Evolutionary conservation across 2,329 filamentous ascomycete genomes (phyloP).

Genomic region (Bipolaris cookei): DNA sequence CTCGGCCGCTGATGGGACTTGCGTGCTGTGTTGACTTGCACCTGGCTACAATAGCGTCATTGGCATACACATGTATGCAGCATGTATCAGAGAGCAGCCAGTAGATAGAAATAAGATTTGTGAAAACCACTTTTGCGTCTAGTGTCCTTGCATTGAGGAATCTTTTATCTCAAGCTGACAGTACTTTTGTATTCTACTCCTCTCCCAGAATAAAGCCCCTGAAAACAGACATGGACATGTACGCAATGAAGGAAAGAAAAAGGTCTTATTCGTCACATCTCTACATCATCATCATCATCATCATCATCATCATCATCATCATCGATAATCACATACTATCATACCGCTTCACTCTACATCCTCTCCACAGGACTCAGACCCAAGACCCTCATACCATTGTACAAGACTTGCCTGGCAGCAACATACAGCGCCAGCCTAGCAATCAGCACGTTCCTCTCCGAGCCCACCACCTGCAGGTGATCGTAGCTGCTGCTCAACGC

Average conservation of each 20-base stretch:
- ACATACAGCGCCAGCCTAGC: slow-evolving; percentile 74
- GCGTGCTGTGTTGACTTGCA: not conserved
- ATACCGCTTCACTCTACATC: slow-evolving; percentile 28
- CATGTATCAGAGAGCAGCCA: not conserved
- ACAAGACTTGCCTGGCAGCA: slow-evolving; percentile 74
- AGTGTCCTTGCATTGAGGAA: too few relatives aligned
- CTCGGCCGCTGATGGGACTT: not conserved
- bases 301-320: not conserved
- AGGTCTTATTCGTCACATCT: not conserved
- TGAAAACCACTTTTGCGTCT: not conserved
- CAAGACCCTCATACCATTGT: slow-evolving; percentile 82
- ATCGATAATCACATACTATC: not conserved
- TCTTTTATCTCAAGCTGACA: not conserved
- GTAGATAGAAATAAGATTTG: not conserved
- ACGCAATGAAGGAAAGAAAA: not conserved
- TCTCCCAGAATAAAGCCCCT: not conserved
- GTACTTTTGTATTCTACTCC: not conserved
- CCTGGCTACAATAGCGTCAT: not conserved
- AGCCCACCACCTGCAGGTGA: slow-evolving; percentile 80
- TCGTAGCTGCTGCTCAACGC: slow-evolving; percentile 81
- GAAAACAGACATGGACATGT: not conserved
- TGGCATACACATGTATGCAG: not conserved
- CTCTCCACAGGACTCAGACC: slow-evolving; percentile 79
- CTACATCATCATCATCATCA: not conserved
- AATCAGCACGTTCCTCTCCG: slow-evolving; percentile 71